Base-by-base conservation (phyloP, 2,329 filamentous ascomycete genomes). In the Cladosporium velox region DNA sequence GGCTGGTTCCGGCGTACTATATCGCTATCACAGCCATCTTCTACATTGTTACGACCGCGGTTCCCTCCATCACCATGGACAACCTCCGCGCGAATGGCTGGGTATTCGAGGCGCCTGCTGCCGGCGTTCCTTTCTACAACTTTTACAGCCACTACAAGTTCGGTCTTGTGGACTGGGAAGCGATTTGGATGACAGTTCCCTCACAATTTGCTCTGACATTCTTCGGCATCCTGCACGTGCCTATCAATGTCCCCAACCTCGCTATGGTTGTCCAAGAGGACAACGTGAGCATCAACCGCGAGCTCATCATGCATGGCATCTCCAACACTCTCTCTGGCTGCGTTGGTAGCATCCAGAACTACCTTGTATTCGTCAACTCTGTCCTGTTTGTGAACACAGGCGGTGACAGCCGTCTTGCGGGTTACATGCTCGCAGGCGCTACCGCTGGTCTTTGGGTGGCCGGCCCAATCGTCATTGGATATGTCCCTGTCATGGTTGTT, bases 121-220 rank as follows among this genome's bases (percentile, higher is more conserved):
- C 90, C 11, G 91, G 87, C 14, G 92, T 96, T 72, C 93, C 95
- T 0, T 99, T 96, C 88, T 99, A 95, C 87, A 93, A 95, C 76
- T 99, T 99, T 74, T 99, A 97, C 80, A 96, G 92, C 0, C 86
- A 98, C 58, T 99, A 97, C 79, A 83, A 84, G 88, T 75, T 75
- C 66, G 67, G 64, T 41, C 52, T 76, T 28, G 90, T 98, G 3
- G 87, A 93, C 71, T 97, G 92, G 91, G 84, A 85, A 54, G 95
- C 94, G 2, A 85, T 99, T 59, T 80, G 84, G n/a, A 89, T 93
- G 73, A 93, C 91, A 1, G 85, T 97, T 34, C 95, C 95, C 0
- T 93, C 95, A 34, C 98, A 99, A 91, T 88, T 99, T 73, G 95
- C 95, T 0, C 81, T 99, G 67, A 98, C 95, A 0, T 99, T 99